phyloP scores from a whole-genome alignment of 805 yeast species.

The Nakazawaea populi region DNA sequence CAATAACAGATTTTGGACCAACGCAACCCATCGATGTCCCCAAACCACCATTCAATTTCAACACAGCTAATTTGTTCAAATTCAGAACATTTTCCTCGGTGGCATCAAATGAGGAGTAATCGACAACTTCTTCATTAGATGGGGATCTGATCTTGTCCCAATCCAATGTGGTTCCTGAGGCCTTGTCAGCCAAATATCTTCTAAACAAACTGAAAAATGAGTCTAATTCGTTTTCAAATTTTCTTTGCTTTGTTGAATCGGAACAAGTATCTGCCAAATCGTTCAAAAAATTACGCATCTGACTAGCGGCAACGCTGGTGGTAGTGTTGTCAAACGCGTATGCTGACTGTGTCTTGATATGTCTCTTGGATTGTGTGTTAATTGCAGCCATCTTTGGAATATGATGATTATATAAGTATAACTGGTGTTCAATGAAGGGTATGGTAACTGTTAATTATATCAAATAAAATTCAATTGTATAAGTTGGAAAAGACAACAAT shows the following conservation, averaged over 20 bases:
- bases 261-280: constrained; percentile 77
- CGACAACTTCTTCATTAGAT: constrained; percentile 80
- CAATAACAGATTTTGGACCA: constrained; percentile 97
- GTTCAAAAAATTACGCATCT: constrained; percentile 95
- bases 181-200: constrained; percentile 86
- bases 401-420: too few species aligned
- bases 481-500: too few species aligned
- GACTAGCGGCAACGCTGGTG: constrained; percentile 92
- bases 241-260: constrained; percentile 39
- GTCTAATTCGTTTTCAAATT: constrained; percentile 90
- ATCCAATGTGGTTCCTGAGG: constrained; percentile 74
- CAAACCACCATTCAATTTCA: constrained; percentile 95
- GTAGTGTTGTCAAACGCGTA: constrained; percentile 94
- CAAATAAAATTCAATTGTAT: too few species aligned
- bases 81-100: constrained; percentile 34
- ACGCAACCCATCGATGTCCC: constrained; percentile 99
- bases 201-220: constrained; percentile 89
- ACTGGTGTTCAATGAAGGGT: too few species aligned
- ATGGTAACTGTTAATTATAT: too few species aligned
- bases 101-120: constrained; percentile 48
- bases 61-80: constrained; percentile 83
- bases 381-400: neutral
- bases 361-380: constrained; percentile 39
- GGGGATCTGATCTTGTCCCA: constrained; percentile 98
- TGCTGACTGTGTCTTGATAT: constrained; percentile 65